Evolutionary conservation across 2,329 filamentous ascomycete species (phyloP).

Genomic region (Ascochyta fabae): DNA sequence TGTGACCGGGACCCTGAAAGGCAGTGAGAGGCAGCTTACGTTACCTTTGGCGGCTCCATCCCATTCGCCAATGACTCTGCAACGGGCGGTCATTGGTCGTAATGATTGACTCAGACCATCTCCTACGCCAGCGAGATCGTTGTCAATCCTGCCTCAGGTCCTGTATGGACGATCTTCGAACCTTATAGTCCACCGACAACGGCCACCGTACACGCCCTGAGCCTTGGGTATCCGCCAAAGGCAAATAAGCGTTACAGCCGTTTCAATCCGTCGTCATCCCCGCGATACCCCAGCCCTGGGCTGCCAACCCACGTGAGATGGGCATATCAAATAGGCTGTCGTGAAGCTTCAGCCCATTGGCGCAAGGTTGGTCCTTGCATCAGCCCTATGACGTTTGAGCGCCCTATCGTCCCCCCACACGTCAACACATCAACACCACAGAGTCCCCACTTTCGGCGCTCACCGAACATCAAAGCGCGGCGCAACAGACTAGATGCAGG

Average conservation of each 20-base stretch:
- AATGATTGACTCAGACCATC: neutral
- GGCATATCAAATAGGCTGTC: neutral
- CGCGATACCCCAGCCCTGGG: neutral
- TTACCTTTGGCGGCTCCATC: neutral
- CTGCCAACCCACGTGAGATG: neutral
- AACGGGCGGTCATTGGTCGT: neutral
- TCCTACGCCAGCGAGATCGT: neutral
- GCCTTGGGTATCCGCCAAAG: slow-evolving; percentile 5
- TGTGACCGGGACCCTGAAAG: slow-evolving; percentile 4
- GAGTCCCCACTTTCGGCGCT: neutral
- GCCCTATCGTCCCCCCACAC: neutral
- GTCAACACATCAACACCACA: neutral
- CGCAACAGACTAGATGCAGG: neutral
- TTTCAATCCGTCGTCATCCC: neutral
- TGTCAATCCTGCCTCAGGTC: slow-evolving; percentile 4
- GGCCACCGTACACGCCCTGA: neutral
- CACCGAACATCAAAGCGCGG: slow-evolving; percentile 1
- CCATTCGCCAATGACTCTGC: slow-evolving; percentile 1
- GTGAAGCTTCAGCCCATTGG: neutral
- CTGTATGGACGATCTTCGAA: slow-evolving; percentile 5
- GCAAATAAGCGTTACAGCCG: slow-evolving; percentile 5
- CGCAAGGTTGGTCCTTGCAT: neutral
- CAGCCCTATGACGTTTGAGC: slow-evolving; percentile 5
- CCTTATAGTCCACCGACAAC: slow-evolving; percentile 10
- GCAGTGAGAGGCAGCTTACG: neutral